Evolutionary conservation across 768 basidiomycete genomes (phyloP), one percentile per base, ranked within the genome.

Genomic region (Leucosporidium creatinivorum): DNA sequence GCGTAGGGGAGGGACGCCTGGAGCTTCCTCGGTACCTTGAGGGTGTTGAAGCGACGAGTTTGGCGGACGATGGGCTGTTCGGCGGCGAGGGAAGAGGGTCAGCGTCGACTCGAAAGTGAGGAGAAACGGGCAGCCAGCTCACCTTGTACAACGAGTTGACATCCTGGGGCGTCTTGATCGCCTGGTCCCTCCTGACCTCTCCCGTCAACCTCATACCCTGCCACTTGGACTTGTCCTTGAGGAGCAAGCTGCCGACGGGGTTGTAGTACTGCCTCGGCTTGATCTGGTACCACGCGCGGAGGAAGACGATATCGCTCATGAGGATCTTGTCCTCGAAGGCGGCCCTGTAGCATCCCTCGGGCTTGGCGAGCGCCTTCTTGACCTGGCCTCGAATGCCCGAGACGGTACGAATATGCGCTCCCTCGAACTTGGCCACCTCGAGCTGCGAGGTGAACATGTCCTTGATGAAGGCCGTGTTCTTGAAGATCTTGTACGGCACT

Each of bases 291-390:
- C 96, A 99, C 1, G 93, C 92, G 28, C 94, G 85, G 13, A 99
- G 81, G 82, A 99, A 97, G 65, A 98, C 83, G 64, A 98, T 87
- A 75, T 98, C 96, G 73, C 92, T 92, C 87, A 87, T 91, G 69
- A 98, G 82, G 12, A 98, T 82, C 81, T 97, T 98, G 78, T 99
- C 96, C 79, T 99, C 96, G 78, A 98, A 99, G 18, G 93, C 93
- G 4, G 94, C 96, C 70, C 96, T 83, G 83, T 90, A 97, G 7
- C 89, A 86, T 13, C 96, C 96, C 66, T 96, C 93, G 3, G 96
- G 93, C 76, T 93, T 97, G n/a, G 86, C 80, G 36, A 97, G 80
- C 17, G 89, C 93, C 79, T 94, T 97, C 81, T 99, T 99, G 61
- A 99, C 85, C 78, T 98, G 94, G 5, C 96, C 96, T 55, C 96